Conservation (phyloP, 2,329 filamentous ascomycete species). For the Clarireedia sp. region DNA sequence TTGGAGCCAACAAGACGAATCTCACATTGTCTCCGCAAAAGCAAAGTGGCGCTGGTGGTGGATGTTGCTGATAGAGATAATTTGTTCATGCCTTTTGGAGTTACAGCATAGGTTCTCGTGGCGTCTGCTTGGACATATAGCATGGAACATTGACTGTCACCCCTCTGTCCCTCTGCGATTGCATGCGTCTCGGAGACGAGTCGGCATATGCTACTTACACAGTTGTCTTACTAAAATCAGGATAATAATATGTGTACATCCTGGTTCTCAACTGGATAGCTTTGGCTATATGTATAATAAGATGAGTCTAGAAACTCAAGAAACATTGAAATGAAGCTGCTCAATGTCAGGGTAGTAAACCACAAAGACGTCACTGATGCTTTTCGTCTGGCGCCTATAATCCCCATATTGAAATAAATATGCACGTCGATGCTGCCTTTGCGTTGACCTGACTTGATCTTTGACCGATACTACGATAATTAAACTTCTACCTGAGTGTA, state of each 20-base stretch:
- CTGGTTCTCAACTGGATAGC: slow-evolving; percentile 3
- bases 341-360: not conserved
- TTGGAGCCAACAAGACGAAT: slow-evolving; percentile 33
- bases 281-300: slow-evolving; percentile 2
- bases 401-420: not conserved
- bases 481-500: not conserved
- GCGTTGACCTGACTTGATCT: not conserved
- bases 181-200: too few species aligned
- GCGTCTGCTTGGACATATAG: not conserved
- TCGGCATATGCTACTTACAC: too few species aligned
- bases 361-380: not conserved
- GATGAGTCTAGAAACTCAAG: not conserved
- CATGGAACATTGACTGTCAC: too few species aligned
- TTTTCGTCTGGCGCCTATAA: not conserved
- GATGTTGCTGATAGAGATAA: slow-evolving; percentile 20
- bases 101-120: too few species aligned
- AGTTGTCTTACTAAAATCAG: not conserved
- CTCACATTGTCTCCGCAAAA: slow-evolving; percentile 36
- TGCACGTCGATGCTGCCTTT: not conserved
- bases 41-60: slow-evolving; percentile 18
- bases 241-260: not conserved
- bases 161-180: too few species aligned
- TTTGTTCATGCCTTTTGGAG: too few species aligned
- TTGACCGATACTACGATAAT: not conserved
- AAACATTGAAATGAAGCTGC: not conserved